These are phyloP conservation scores for Fraxinus dipetala DNA, from an alignment of 305 asterid species.

Conservation along the genomic window DNA sequence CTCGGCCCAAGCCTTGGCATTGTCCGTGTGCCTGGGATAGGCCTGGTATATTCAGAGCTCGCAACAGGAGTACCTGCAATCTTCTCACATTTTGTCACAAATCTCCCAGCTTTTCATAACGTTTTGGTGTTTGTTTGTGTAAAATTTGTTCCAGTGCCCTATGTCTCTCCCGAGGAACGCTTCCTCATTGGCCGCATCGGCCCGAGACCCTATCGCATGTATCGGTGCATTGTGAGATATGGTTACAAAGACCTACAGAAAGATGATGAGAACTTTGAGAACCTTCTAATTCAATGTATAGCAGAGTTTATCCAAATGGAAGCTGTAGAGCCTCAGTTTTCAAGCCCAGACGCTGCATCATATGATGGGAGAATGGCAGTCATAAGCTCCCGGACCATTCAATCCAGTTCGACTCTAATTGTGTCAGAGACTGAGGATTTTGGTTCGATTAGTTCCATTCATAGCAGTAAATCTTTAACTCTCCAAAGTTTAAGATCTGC, in stretches of 20 bases:
- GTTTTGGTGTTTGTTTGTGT: slow-evolving; percentile 93
- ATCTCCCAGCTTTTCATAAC: slow-evolving; percentile 88
- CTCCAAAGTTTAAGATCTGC: slow-evolving; percentile 71
- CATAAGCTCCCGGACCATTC: slow-evolving; percentile 53
- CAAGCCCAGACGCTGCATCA: slow-evolving; percentile 60
- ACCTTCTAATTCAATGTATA: slow-evolving; percentile 78
- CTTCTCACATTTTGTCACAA: slow-evolving; percentile 87
- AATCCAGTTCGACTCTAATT: slow-evolving; percentile 46
- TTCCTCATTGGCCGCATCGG: slow-evolving; percentile 94
- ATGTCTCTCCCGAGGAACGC: slow-evolving; percentile 82
- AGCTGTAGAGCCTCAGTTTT: slow-evolving; percentile 74
- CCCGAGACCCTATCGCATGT: slow-evolving; percentile 92
- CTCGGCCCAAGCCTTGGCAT: slow-evolving; percentile 92
- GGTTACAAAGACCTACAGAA: slow-evolving; percentile 93
- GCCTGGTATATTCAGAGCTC: slow-evolving; percentile 85
- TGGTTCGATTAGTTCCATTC: slow-evolving; percentile 38
- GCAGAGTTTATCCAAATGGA: slow-evolving; percentile 98
- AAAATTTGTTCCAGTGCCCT: slow-evolving; percentile 79
- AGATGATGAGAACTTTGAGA: slow-evolving; percentile 80
- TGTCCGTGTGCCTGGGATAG: slow-evolving; percentile 93
- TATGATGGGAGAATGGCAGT: slow-evolving; percentile 98
- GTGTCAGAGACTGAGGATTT: slow-evolving; percentile 49
- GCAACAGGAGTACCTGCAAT: slow-evolving; percentile 90
- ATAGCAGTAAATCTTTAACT: slow-evolving; percentile 70
- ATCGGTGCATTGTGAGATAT: slow-evolving; percentile 89